These are phyloP conservation scores for Solanum pinnatisectum DNA, from an alignment of 257 asterid species.

Conservation along the genomic window DNA sequence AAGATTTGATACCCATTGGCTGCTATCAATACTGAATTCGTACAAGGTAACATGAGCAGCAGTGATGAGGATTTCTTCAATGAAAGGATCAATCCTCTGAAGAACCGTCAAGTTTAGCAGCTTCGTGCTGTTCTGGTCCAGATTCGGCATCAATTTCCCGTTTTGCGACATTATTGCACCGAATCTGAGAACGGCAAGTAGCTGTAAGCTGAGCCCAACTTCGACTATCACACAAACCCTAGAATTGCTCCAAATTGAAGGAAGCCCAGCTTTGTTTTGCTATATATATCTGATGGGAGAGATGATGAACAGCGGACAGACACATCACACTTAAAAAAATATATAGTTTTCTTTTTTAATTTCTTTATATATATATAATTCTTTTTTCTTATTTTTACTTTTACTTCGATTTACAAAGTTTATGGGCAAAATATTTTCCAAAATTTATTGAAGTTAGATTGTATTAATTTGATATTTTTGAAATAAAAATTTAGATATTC, in stretches of 20 bases:
- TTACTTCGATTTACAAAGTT: neutral
- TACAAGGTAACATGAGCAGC: conserved; percentile 74
- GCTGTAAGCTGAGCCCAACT: neutral
- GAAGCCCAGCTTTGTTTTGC: neutral
- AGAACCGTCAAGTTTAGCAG: conserved; percentile 68
- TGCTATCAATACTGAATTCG: conserved; percentile 50
- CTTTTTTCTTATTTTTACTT: neutral
- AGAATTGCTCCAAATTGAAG: neutral
- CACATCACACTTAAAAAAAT: neutral
- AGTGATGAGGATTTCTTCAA: conserved; percentile 71
- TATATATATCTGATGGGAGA: neutral
- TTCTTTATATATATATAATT: neutral
- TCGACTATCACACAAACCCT: neutral
- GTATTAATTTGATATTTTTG: too few species aligned
- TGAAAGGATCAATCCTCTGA: conserved; percentile 73
- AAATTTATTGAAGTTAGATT: neutral
- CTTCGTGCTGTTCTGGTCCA: conserved; percentile 71
- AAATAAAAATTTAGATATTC: too few species aligned
- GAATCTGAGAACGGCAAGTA: neutral
- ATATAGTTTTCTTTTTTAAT: too few species aligned
- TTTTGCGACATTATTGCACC: conserved; percentile 4
- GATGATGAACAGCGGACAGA: neutral
- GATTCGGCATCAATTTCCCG: conserved; percentile 70
- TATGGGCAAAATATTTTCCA: neutral
- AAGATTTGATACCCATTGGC: conserved; percentile 52